phyloP scores from a whole-genome alignment of 495 filamentous ascomycete species.

The Pseudoneurospora amorphoporcata region DNA sequence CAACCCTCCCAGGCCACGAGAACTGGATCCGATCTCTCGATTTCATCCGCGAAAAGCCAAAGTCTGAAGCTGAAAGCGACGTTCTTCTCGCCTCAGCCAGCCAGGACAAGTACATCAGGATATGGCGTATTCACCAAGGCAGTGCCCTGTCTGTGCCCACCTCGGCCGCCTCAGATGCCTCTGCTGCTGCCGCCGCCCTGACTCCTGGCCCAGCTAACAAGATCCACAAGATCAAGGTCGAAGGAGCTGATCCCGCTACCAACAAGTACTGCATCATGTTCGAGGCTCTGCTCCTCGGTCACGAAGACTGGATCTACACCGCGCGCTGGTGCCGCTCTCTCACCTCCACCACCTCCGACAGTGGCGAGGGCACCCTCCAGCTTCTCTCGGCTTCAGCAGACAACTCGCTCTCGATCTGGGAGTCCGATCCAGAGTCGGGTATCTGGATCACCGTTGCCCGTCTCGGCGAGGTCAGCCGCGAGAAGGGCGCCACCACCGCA shows the following conservation, averaged over 20 bases:
- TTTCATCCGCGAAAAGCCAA: constrained; percentile 55
- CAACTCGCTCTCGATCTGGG: constrained; percentile 89
- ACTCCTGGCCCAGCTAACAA: constrained; percentile 60
- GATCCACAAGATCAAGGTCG: constrained; percentile 53
- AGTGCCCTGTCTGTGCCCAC: constrained; percentile 44
- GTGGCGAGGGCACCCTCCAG: constrained; percentile 39
- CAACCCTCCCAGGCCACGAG: constrained; percentile 81
- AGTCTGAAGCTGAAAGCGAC: constrained; percentile 42
- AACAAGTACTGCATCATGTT: constrained; percentile 72
- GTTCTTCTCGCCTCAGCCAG: constrained; percentile 84
- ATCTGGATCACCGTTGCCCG: constrained; percentile 80
- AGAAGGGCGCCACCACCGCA: constrained; percentile 90
- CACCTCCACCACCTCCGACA: constrained; percentile 13
- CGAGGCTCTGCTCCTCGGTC: constrained; percentile 87
- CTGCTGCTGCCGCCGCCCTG: constrained; percentile 31
- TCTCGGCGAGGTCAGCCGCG: constrained; percentile 84
- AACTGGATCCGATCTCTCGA: constrained; percentile 84
- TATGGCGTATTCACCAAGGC: constrained; percentile 78
- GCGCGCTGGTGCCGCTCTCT: constrained; percentile 56
- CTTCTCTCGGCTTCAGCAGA: constrained; percentile 90
- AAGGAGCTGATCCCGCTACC: constrained; percentile 14
- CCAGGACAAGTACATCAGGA: constrained; percentile 92
- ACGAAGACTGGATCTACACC: constrained; percentile 97
- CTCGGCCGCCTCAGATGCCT: constrained; percentile 32
- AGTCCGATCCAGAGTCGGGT: constrained; percentile 67